Conservation (phyloP, 805 yeast genomes). For the Saccharomycopsis amapae region DNA sequence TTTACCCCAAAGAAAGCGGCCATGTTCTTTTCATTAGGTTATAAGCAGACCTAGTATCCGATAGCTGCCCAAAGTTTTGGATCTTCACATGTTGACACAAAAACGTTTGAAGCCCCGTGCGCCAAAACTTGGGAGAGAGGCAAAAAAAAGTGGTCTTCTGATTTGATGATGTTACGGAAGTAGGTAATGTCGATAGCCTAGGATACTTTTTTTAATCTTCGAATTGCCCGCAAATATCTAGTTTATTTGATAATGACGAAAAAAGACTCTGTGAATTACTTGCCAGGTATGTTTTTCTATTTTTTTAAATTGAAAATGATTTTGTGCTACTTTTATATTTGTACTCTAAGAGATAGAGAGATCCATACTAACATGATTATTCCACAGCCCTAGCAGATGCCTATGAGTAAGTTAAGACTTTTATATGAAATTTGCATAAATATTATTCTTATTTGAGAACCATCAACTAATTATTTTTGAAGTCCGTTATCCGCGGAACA, state of each 20-base stretch:
- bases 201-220: no score
- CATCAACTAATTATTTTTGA: slow-evolving; percentile 3
- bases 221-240: no score
- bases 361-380: background rate
- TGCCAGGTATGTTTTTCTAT: slow-evolving; percentile 18
- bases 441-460: background rate
- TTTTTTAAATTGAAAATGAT: background rate
- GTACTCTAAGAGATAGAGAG: background rate
- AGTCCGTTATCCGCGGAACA: slow-evolving; percentile 67
- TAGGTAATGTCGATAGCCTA: no score
- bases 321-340: background rate
- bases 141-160: no score
- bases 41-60: no score
- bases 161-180: no score
- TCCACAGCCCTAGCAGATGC: slow-evolving; percentile 18
- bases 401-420: slow-evolving; percentile 10
- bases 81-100: no score
- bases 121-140: no score
- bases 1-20: no score
- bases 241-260: background rate
- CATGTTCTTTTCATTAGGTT: no score
- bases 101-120: no score
- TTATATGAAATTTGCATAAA: background rate
- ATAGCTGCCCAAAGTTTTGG: no score
- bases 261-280: slow-evolving; percentile 12